phyloP scores from a whole-genome alignment of 345 rosid species.

The Jatropha curcas region DNA sequence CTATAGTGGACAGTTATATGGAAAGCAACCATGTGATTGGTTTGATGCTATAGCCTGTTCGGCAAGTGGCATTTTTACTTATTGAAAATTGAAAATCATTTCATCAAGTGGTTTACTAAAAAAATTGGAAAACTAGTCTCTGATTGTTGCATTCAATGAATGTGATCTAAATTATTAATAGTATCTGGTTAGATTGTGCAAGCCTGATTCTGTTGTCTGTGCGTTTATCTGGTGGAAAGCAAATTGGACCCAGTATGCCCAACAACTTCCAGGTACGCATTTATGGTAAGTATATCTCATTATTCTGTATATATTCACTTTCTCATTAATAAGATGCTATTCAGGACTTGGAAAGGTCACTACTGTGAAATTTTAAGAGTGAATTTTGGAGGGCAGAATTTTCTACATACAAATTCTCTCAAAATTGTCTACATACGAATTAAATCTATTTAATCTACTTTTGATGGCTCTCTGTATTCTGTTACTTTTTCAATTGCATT shows the following conservation, averaged over 20 bases:
- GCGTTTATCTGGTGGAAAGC: background rate
- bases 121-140: background rate
- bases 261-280: background rate
- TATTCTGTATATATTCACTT: too few species aligned
- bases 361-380: too few species aligned
- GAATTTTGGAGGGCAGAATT: too few species aligned
- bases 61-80: background rate
- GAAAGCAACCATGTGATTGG: slow-evolving; percentile 14
- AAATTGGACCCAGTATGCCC: background rate
- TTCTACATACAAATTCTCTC: too few species aligned
- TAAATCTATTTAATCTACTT: too few species aligned
- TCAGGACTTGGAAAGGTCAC: too few species aligned
- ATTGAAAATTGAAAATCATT: background rate
- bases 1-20: background rate
- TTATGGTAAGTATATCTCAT: too few species aligned
- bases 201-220: background rate
- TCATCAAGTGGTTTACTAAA: background rate
- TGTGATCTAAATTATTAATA: background rate
- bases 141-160: background rate
- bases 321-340: too few species aligned
- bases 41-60: background rate
- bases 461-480: background rate
- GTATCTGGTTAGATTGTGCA: background rate
- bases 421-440: too few species aligned
- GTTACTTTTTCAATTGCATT: too few species aligned